Conservation (phyloP, 1,139 yeast genomes). For the Sugiyamaella novakii region DNA sequence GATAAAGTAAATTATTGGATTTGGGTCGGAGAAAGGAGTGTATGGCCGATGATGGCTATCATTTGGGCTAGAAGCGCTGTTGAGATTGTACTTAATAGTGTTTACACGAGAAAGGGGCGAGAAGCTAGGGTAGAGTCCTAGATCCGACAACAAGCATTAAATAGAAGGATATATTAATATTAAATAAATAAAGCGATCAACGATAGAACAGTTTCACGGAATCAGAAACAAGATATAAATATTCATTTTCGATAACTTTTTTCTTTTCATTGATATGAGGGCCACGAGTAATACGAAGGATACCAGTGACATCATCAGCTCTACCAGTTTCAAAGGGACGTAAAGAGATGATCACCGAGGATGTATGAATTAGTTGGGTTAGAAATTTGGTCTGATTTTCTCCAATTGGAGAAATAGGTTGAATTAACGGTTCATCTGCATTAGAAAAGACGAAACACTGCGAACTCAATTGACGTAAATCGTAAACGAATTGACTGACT, state of each 20-base stretch:
- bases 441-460: slow-evolving; percentile 37
- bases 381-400: slow-evolving; percentile 50
- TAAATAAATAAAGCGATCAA: slow-evolving; percentile 23
- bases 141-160: background rate
- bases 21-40: slow-evolving; percentile 84
- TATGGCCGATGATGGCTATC: slow-evolving; percentile 89
- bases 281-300: slow-evolving; percentile 61
- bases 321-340: slow-evolving; percentile 76
- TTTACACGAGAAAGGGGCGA: slow-evolving; percentile 49
- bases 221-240: slow-evolving; percentile 61
- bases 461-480: slow-evolving; percentile 9
- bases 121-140: slow-evolving; percentile 10
- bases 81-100: slow-evolving; percentile 84
- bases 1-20: slow-evolving; percentile 89
- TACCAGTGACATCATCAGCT: slow-evolving; percentile 82
- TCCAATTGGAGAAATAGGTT: slow-evolving; percentile 38
- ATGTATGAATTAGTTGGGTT: slow-evolving; percentile 53
- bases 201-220: slow-evolving; percentile 44
- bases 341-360: slow-evolving; percentile 55
- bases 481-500: slow-evolving; percentile 12
- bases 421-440: slow-evolving; percentile 48
- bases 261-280: slow-evolving; percentile 30
- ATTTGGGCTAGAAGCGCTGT: slow-evolving; percentile 87
- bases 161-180: background rate
- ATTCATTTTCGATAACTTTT: slow-evolving; percentile 60